Evolutionary conservation across 192 early-diverging fungal genomes (phyloP).

Genomic region (Allomyces arbusculus): DNA sequence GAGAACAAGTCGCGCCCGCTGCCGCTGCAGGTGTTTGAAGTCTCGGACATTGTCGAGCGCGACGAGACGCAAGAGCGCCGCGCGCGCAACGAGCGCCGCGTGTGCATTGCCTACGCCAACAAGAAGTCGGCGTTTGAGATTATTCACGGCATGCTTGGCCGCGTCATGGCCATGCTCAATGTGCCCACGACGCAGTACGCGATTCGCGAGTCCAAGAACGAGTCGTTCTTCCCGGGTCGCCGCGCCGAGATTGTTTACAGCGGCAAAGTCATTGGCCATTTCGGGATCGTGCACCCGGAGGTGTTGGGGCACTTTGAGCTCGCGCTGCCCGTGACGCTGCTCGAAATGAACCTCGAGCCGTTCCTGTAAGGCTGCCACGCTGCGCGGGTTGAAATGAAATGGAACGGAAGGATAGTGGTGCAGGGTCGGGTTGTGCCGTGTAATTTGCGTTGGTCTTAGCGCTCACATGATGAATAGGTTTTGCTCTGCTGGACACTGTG

Average conservation of each 20-base stretch:
- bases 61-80: conserved; percentile 57
- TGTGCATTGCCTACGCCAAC: conserved; percentile 66
- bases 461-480: too few relatives aligned
- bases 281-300: conserved; percentile 85
- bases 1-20: conserved; percentile 70
- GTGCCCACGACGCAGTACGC: conserved; percentile 14
- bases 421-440: too few relatives aligned
- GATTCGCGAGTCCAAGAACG: conserved; percentile 17
- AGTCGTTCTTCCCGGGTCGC: conserved; percentile 80
- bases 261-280: conserved; percentile 41
- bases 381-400: too few relatives aligned
- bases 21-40: conserved; percentile 89
- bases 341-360: conserved; percentile 90
- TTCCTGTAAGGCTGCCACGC: conserved; percentile 46
- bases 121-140: conserved; percentile 65
- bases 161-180: conserved; percentile 63
- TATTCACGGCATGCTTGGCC: conserved; percentile 82
- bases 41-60: conserved; percentile 81
- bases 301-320: conserved; percentile 72
- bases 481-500: too few relatives aligned
- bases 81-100: conserved; percentile 71
- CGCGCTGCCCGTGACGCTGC: conserved; percentile 57
- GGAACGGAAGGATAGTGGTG: too few relatives aligned
- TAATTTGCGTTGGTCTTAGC: too few relatives aligned
- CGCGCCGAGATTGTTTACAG: conserved; percentile 67